A percentile compares a stretch with the other conserved stretches of the same genome.
These are phyloP conservation scores for Phoma herbarum DNA, from an alignment of 2,329 filamentous ascomycete species.

Conservation along the genomic window DNA sequence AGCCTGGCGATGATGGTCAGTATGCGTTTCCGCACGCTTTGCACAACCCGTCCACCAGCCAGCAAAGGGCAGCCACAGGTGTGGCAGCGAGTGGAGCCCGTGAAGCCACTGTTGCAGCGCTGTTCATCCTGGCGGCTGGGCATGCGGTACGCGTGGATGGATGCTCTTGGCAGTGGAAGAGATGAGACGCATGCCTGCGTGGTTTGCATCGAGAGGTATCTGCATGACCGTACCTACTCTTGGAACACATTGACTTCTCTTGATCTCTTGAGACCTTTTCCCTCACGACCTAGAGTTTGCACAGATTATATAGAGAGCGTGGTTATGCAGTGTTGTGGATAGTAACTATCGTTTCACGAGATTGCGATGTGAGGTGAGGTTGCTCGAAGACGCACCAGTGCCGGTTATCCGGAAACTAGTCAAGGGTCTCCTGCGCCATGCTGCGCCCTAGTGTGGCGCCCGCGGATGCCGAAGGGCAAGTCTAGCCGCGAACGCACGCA, in stretches of 20 bases:
- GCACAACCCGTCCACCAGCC: neutral
- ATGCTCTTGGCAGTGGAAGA: slow-evolving; percentile 14
- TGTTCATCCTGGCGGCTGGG: slow-evolving; percentile 15
- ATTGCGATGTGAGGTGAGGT: slow-evolving; percentile 21
- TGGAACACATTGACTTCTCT: no score
- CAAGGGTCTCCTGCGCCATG: slow-evolving; percentile 11
- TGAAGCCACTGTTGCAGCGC: slow-evolving; percentile 12
- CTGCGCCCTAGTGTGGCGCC: slow-evolving; percentile 12
- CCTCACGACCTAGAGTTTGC: no score
- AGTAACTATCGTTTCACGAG: no score
- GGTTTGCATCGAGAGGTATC: neutral
- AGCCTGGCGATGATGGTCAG: neutral
- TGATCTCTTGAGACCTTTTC: no score
- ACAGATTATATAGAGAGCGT: no score
- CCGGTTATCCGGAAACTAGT: slow-evolving; percentile 14
- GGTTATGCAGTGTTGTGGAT: no score
- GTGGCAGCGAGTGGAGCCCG: slow-evolving; percentile 15
- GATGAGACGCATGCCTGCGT: slow-evolving; percentile 15
- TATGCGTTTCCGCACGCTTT: neutral
- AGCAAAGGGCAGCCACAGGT: slow-evolving; percentile 5
- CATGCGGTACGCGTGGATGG: slow-evolving; percentile 25
- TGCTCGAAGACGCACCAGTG: slow-evolving; percentile 10
- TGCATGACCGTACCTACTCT: neutral
- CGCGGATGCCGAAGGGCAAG: slow-evolving; percentile 12
- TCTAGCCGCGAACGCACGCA: slow-evolving; percentile 1